phyloP scores from a whole-genome alignment of 2,329 filamentous ascomycete genomes.

The Cytospora chrysosperma region DNA sequence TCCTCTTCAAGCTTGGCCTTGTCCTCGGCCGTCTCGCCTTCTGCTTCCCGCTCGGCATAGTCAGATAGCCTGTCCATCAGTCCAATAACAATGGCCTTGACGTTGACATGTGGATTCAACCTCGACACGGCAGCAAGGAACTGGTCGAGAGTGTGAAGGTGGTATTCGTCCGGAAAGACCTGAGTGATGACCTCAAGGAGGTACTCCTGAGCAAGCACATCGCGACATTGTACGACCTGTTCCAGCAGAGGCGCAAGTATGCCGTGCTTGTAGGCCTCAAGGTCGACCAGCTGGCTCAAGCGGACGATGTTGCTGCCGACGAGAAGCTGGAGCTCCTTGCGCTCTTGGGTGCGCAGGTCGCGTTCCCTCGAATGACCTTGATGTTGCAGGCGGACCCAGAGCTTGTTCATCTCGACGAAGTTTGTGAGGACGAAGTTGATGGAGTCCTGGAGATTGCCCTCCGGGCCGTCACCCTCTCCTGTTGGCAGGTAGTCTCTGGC shows the following conservation, averaged over 20 bases:
- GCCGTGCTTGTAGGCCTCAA: slow-evolving; percentile 88
- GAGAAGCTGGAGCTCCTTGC: slow-evolving; percentile 90
- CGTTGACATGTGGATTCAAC: slow-evolving; percentile 92
- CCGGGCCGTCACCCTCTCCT: slow-evolving; percentile 81
- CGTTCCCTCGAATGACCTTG: slow-evolving; percentile 95
- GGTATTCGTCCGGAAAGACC: slow-evolving; percentile 97
- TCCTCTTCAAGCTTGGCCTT: slow-evolving; percentile 80
- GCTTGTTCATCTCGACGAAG: slow-evolving; percentile 99
- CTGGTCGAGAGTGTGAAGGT: slow-evolving; percentile 93
- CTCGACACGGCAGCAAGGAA: slow-evolving; percentile 90
- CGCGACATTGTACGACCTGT: slow-evolving; percentile 95
- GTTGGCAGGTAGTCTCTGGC: slow-evolving; percentile 84
- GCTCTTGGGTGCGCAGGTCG: slow-evolving; percentile 88
- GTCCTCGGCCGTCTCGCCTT: slow-evolving; percentile 67
- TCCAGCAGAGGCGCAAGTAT: slow-evolving; percentile 89
- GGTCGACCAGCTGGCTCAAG: slow-evolving; percentile 89
- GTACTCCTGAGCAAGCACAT: slow-evolving; percentile 96
- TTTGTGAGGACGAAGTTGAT: slow-evolving; percentile 98
- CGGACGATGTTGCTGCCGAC: slow-evolving; percentile 96
- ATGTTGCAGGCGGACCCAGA: slow-evolving; percentile 96
- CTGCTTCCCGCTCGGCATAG: slow-evolving; percentile 87
- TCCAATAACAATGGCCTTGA: slow-evolving; percentile 97
- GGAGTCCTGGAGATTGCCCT: slow-evolving; percentile 94
- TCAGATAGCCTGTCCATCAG: slow-evolving; percentile 95
- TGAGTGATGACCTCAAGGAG: slow-evolving; percentile 97